phyloP scores from a whole-genome alignment of 345 rosid species.

The Combretum micranthum region DNA sequence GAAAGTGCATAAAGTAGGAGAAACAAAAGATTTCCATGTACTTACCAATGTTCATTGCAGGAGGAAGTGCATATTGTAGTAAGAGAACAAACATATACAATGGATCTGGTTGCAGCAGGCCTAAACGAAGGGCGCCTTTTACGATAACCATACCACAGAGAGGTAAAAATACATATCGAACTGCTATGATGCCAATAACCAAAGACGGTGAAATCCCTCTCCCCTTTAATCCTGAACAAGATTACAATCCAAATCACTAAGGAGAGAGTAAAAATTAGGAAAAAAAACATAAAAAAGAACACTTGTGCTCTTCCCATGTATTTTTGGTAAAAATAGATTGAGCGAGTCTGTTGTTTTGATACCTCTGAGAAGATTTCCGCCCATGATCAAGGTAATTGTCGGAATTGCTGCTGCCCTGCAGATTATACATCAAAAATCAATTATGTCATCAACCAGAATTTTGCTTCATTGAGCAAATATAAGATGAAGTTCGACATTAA shows the following conservation, averaged over 20 bases:
- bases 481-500: too few species aligned
- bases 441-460: too few species aligned
- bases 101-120: slow-evolving; percentile 29
- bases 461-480: too few species aligned
- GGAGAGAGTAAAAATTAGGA: not conserved
- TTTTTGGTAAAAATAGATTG: too few species aligned
- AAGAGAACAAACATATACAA: slow-evolving; percentile 43
- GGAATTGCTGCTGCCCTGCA: slow-evolving; percentile 42
- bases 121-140: slow-evolving; percentile 29
- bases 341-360: not conserved
- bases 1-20: too few species aligned
- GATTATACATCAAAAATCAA: not conserved
- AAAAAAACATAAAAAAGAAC: not conserved
- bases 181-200: slow-evolving; percentile 26
- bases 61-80: slow-evolving; percentile 54
- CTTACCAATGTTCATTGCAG: slow-evolving; percentile 44
- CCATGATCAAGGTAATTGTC: slow-evolving; percentile 29
- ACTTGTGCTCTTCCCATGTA: too few species aligned
- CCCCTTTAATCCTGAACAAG: slow-evolving; percentile 34
- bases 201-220: slow-evolving; percentile 11
- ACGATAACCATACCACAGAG: slow-evolving; percentile 25
- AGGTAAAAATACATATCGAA: slow-evolving; percentile 32
- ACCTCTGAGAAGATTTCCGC: slow-evolving; percentile 40
- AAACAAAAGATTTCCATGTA: too few species aligned
- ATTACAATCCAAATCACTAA: not conserved